Evolutionary conservation across 768 basidiomycete species (phyloP).

Genomic region (Amanita inopinata): DNA sequence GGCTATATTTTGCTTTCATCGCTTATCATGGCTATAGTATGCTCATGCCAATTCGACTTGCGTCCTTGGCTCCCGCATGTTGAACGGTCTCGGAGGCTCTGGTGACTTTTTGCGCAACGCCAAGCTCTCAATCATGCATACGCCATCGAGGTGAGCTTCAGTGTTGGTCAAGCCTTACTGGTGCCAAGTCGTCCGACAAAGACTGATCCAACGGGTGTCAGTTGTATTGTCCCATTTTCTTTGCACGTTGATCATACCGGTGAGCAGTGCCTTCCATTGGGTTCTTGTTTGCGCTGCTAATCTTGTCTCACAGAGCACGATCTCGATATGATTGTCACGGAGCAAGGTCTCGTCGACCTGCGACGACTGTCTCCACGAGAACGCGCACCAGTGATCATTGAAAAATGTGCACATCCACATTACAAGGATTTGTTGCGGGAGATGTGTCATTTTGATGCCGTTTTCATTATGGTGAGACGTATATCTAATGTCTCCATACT

Average conservation of each 20-base stretch:
- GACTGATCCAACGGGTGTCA: conserved; percentile 38
- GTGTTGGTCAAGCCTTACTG: no score
- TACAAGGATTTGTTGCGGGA: conserved; percentile 32
- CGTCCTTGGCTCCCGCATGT: conserved; percentile 39
- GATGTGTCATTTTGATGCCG: conserved; percentile 15
- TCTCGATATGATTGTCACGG: conserved; percentile 37
- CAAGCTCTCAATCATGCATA: conserved; percentile 42
- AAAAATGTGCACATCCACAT: conserved; percentile 39
- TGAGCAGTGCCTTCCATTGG: neutral
- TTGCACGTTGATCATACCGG: conserved; percentile 41
- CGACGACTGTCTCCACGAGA: conserved; percentile 37
- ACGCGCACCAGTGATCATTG: conserved; percentile 35
- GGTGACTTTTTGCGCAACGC: conserved; percentile 40
- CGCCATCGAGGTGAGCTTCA: conserved; percentile 32
- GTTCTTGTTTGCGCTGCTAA: neutral
- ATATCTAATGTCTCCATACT: conserved; percentile 23
- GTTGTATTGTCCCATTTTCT: conserved; percentile 39
- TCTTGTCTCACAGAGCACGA: conserved; percentile 29
- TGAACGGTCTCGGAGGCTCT: conserved; percentile 40
- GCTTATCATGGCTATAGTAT: conserved; percentile 21
- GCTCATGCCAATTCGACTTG: conserved; percentile 43
- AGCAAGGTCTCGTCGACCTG: conserved; percentile 39
- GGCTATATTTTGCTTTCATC: neutral
- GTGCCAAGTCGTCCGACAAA: conserved; percentile 38
- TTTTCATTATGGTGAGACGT: neutral